Percentiles rank a stretch among this genome's conserved stretches.
Evolutionary conservation across 2,329 filamentous ascomycete genomes (phyloP).

Genomic region (Neonectria sp.): DNA sequence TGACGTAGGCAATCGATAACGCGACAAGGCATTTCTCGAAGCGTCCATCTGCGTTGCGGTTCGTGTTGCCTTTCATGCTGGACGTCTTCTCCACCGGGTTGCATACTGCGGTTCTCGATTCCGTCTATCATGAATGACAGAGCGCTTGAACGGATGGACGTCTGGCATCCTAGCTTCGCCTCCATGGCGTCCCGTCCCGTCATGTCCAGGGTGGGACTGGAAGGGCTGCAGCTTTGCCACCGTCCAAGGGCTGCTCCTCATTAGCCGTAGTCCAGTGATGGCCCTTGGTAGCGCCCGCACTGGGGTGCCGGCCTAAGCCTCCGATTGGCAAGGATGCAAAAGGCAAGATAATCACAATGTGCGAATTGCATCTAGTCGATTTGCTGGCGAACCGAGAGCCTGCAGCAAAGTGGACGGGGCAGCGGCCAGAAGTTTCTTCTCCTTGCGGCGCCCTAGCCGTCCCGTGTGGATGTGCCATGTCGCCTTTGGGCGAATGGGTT

Average conservation of each 20-base stretch:
- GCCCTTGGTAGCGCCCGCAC: slow-evolving; percentile 40
- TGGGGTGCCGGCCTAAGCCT: slow-evolving; percentile 7
- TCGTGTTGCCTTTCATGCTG: neutral
- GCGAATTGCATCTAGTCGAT: neutral
- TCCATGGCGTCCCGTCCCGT: neutral
- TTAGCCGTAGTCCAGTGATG: slow-evolving; percentile 34
- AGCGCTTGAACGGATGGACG: neutral
- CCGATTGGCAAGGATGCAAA: slow-evolving; percentile 34
- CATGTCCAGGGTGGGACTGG: neutral
- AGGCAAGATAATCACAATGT: neutral
- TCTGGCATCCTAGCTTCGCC: neutral
- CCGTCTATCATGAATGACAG: neutral
- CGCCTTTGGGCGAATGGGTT: neutral
- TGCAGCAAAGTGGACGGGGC: neutral
- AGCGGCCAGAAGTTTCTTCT: neutral
- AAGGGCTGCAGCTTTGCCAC: slow-evolving; percentile 12
- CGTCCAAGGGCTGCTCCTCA: neutral
- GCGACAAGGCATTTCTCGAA: neutral
- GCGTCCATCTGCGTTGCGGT: neutral
- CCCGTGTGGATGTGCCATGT: neutral
- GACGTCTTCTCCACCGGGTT: neutral
- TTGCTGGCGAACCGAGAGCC: neutral
- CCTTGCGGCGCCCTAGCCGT: neutral
- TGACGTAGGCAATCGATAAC: neutral
- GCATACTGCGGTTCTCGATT: neutral